A percentile compares a stretch with the other conserved stretches of the same genome.
phyloP scores from a whole-genome alignment of 2,329 filamentous ascomycete species.

The Macrophomina tecta region DNA sequence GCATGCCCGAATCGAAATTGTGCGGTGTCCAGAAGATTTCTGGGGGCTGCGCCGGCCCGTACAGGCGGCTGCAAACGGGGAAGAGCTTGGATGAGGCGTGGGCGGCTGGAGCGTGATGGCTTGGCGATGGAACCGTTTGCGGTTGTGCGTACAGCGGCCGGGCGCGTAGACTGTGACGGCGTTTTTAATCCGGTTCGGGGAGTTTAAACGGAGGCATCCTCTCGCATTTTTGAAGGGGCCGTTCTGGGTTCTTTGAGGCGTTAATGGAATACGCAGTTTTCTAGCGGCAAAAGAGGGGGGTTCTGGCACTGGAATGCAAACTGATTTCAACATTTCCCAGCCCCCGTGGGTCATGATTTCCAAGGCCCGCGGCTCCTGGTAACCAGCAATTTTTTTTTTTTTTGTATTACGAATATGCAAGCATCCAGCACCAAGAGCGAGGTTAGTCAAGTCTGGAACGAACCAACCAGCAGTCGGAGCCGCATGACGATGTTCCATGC shows the following conservation, averaged over 20 bases:
- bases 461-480: no score
- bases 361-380: no score
- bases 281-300: background rate
- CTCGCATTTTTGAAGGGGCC: background rate
- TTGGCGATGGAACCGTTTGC: background rate
- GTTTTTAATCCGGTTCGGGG: background rate
- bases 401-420: no score
- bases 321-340: no score
- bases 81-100: constrained; percentile 11
- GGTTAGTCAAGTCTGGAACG: no score
- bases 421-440: no score
- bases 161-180: background rate
- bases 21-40: background rate
- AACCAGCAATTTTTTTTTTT: no score
- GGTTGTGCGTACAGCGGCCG: background rate
- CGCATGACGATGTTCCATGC: no score
- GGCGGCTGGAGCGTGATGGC: background rate
- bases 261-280: background rate
- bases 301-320: constrained; percentile 4
- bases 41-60: constrained; percentile 2
- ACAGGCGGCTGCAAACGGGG: background rate
- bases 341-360: no score
- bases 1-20: constrained; percentile 4
- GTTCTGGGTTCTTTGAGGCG: background rate
- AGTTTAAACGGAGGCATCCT: background rate